These are phyloP conservation scores for Coemansia sp. DNA, from an alignment of 192 early-diverging fungal species.

Conservation along the genomic window DNA sequence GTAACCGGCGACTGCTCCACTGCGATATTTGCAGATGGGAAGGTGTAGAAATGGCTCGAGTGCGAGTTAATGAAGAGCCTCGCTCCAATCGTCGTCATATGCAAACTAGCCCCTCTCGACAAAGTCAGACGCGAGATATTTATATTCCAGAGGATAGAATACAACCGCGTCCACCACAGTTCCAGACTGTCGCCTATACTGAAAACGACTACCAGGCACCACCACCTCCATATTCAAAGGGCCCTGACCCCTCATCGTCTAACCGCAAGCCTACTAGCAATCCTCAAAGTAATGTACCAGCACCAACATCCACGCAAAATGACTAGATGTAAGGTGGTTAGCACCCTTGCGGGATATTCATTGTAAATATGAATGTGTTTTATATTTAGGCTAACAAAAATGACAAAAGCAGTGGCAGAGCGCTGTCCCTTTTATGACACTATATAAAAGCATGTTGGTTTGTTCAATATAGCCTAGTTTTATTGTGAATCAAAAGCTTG, in stretches of 20 bases:
- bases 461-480: too few relatives aligned
- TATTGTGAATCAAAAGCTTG: too few relatives aligned
- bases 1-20: slow-evolving; percentile 34
- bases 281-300: neutral
- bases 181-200: slow-evolving; percentile 38
- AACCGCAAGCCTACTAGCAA: neutral
- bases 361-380: too few relatives aligned
- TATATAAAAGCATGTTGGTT: too few relatives aligned
- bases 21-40: slow-evolving; percentile 52
- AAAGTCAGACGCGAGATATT: slow-evolving; percentile 6
- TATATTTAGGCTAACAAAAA: too few relatives aligned
- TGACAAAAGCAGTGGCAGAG: too few relatives aligned
- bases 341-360: too few relatives aligned
- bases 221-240: slow-evolving; percentile 33
- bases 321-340: neutral
- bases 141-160: slow-evolving; percentile 15
- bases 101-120: neutral
- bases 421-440: too few relatives aligned
- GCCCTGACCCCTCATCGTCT: neutral
- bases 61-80: slow-evolving; percentile 13
- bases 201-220: slow-evolving; percentile 38
- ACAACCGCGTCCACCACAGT: slow-evolving; percentile 14
- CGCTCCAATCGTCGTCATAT: slow-evolving; percentile 9
- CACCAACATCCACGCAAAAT: neutral
- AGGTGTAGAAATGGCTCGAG: slow-evolving; percentile 20